Percentiles rank a stretch among this genome's conserved stretches.
These are phyloP conservation scores for Scutellaria baicalensis DNA, from an alignment of 257 asterid genomes.

Conservation along the genomic window DNA sequence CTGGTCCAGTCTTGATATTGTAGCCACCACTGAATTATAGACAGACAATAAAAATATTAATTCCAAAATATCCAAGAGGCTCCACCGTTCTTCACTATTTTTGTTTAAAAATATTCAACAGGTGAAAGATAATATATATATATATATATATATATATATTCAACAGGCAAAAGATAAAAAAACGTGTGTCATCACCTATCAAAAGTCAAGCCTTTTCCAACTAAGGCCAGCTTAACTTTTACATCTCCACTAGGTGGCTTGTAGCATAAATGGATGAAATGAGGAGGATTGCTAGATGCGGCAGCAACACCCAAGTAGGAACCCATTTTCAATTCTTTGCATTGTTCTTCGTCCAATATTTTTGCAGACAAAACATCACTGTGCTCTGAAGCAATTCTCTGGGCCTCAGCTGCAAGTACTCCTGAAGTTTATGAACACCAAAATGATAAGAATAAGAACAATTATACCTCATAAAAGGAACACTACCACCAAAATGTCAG, in stretches of 20 bases:
- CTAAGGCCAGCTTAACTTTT: conserved; percentile 81
- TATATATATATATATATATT: too few relatives aligned
- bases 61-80: not conserved
- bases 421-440: conserved; percentile 34
- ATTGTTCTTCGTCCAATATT: conserved; percentile 82
- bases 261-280: conserved; percentile 90
- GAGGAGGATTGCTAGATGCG: conserved; percentile 89
- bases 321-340: conserved; percentile 98
- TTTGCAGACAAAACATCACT: conserved; percentile 85
- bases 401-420: conserved; percentile 82
- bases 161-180: not conserved
- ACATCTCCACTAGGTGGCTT: conserved; percentile 73
- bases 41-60: not conserved
- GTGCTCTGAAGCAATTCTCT: conserved; percentile 62
- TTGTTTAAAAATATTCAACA: not conserved
- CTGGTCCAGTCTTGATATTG: conserved; percentile 96
- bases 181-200: conserved; percentile 56
- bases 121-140: too few relatives aligned
- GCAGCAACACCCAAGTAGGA: conserved; percentile 95
- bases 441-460: not conserved
- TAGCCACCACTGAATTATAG: conserved; percentile 79
- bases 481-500: not conserved
- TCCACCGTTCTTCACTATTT: not conserved
- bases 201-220: conserved; percentile 97
- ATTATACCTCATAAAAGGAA: not conserved